phyloP scores from a whole-genome alignment of 2,329 filamentous ascomycete genomes.

The Zalaria sp. region DNA sequence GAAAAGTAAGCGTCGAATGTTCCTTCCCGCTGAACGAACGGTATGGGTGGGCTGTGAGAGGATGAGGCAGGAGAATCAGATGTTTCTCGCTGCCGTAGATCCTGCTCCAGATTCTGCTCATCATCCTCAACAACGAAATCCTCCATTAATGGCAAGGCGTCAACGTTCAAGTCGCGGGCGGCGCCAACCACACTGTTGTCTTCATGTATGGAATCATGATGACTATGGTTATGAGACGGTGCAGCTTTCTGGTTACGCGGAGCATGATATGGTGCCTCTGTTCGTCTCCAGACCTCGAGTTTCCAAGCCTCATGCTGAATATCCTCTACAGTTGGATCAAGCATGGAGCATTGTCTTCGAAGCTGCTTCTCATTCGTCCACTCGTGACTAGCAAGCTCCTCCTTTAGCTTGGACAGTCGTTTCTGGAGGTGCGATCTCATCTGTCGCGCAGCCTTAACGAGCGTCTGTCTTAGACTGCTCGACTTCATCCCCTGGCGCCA shows the following conservation, averaged over 20 bases:
- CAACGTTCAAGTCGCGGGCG: too few relatives aligned
- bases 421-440: conserved; percentile 29
- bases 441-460: conserved; percentile 31
- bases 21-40: too few relatives aligned
- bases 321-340: conserved; percentile 54
- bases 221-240: too few relatives aligned
- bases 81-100: too few relatives aligned
- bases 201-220: too few relatives aligned
- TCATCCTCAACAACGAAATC: too few relatives aligned
- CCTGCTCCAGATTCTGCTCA: too few relatives aligned
- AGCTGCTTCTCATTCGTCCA: conserved; percentile 43
- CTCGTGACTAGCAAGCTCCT: conserved; percentile 36
- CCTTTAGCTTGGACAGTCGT: conserved; percentile 42
- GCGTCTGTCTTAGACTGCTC: conserved; percentile 20
- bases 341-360: conserved; percentile 37
- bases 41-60: too few relatives aligned
- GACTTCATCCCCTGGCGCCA: conserved; percentile 45
- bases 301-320: conserved; percentile 39
- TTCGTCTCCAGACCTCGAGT: conserved; percentile 22
- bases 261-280: conserved; percentile 13
- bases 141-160: too few relatives aligned
- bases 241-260: background rate
- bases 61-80: too few relatives aligned
- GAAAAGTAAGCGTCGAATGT: too few relatives aligned
- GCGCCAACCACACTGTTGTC: too few relatives aligned